Percentiles rank a stretch among this genome's conserved stretches.
These are phyloP conservation scores for Cladophialophora psammophila DNA, from an alignment of 2,329 filamentous ascomycete genomes.

Conservation along the genomic window DNA sequence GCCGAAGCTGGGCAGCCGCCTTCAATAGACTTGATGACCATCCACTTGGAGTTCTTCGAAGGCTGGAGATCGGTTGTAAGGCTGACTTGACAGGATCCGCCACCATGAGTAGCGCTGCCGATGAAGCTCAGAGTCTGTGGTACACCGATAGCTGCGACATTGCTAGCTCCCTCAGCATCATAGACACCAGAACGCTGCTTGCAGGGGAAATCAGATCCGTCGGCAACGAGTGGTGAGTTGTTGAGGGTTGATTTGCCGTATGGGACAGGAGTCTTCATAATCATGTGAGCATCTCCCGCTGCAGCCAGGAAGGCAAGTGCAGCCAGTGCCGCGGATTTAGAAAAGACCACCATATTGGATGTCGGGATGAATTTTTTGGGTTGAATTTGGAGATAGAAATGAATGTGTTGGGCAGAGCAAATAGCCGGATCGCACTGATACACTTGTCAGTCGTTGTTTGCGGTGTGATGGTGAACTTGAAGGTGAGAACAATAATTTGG, in stretches of 20 bases:
- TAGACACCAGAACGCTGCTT: slow-evolving; percentile 65
- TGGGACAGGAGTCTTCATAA: slow-evolving; percentile 72
- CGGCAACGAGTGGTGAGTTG: slow-evolving; percentile 69
- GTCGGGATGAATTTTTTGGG: slow-evolving; percentile 17
- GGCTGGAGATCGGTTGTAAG: slow-evolving; percentile 79
- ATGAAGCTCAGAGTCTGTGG: slow-evolving; percentile 68
- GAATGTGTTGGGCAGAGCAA: slow-evolving; percentile 31
- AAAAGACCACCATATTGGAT: slow-evolving; percentile 29
- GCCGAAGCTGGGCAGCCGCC: slow-evolving; percentile 79
- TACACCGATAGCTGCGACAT: slow-evolving; percentile 70
- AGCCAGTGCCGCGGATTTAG: slow-evolving; percentile 48
- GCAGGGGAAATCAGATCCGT: slow-evolving; percentile 81
- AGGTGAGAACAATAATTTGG: background rate
- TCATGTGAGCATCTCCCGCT: slow-evolving; percentile 75
- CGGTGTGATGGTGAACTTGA: slow-evolving; percentile 8
- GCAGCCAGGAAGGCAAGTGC: slow-evolving; percentile 63
- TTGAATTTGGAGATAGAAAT: slow-evolving; percentile 16
- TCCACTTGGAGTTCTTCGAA: slow-evolving; percentile 73
- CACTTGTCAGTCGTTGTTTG: slow-evolving; percentile 23
- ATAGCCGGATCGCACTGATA: slow-evolving; percentile 33
- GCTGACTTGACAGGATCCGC: slow-evolving; percentile 89
- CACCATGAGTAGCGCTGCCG: slow-evolving; percentile 82
- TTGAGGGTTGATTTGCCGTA: slow-evolving; percentile 59
- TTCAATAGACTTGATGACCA: slow-evolving; percentile 86
- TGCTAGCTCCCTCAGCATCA: slow-evolving; percentile 54